phyloP scores from a whole-genome alignment of 257 asterid species.

The Solanum commersonii region DNA sequence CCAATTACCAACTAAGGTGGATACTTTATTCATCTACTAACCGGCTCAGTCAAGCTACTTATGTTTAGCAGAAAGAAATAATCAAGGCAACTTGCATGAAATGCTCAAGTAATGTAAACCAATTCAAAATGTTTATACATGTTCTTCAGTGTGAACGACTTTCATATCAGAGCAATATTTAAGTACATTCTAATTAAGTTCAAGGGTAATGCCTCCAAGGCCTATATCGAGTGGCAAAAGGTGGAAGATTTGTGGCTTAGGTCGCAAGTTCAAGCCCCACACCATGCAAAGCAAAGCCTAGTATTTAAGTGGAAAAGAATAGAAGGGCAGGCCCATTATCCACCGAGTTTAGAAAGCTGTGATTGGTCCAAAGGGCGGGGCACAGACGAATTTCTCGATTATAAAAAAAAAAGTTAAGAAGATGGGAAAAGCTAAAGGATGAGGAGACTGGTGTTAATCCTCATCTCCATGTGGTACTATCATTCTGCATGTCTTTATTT shows the following conservation, averaged over 20 bases:
- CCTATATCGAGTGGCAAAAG: not conserved
- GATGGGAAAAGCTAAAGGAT: not conserved
- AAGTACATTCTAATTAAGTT: not conserved
- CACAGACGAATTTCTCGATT: not conserved
- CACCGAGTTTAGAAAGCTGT: not conserved
- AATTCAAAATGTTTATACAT: not conserved
- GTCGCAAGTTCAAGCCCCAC: not conserved
- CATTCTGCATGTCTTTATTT: not conserved
- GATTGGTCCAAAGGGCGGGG: not conserved
- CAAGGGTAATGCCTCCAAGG: not conserved
- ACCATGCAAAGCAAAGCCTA: not conserved
- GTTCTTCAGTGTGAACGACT: not conserved
- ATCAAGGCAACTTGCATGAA: not conserved
- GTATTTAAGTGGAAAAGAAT: not conserved
- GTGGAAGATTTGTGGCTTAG: not conserved
- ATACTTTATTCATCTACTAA: not conserved
- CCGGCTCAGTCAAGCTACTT: not conserved
- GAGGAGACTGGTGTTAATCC: not conserved
- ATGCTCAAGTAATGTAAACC: not conserved
- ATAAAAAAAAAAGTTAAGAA: not conserved
- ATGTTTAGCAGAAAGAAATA: not conserved
- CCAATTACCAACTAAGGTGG: not conserved
- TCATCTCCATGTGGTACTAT: not conserved
- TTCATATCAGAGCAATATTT: not conserved
- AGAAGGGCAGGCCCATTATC: not conserved